These are phyloP conservation scores for Pluteus cervinus DNA, from an alignment of 768 basidiomycete genomes.

Conservation along the genomic window DNA sequence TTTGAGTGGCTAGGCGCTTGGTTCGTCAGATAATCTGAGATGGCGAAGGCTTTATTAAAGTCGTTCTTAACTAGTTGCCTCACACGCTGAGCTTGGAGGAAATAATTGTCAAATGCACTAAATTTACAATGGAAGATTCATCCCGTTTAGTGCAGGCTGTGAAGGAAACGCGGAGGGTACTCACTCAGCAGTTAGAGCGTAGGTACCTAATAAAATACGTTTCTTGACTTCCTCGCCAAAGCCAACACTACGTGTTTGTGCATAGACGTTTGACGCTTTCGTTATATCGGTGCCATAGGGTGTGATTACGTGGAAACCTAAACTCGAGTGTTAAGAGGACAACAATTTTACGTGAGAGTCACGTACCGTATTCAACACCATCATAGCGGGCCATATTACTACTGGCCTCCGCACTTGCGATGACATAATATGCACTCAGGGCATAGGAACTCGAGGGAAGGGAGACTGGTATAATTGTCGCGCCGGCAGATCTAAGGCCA, in stretches of 20 bases:
- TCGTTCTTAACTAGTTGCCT: constrained; percentile 67
- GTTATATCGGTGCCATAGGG: constrained; percentile 34
- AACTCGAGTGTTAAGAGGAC: constrained; percentile 1
- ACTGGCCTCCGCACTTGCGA: constrained; percentile 90
- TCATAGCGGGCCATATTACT: constrained; percentile 90
- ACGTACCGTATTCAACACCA: constrained; percentile 75
- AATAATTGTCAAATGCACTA: constrained; percentile 98
- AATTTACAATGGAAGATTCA: constrained; percentile 1
- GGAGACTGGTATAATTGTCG: constrained; percentile 64
- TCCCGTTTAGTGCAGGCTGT: background rate
- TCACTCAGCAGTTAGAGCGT: constrained; percentile 88
- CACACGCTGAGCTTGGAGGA: constrained; percentile 84
- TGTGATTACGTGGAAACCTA: constrained; percentile 49
- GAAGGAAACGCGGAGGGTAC: constrained; percentile 17
- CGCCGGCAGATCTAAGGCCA: constrained; percentile 44
- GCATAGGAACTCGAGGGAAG: constrained; percentile 65
- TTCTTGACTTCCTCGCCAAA: constrained; percentile 86
- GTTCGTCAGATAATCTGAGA: constrained; percentile 43
- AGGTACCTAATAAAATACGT: constrained; percentile 84
- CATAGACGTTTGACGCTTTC: constrained; percentile 54
- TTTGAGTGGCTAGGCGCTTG: background rate
- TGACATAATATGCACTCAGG: constrained; percentile 92
- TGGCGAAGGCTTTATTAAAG: constrained; percentile 63
- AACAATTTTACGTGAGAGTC: background rate
- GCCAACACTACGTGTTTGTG: constrained; percentile 56